These are phyloP conservation scores for Atkinsonella hypoxylon DNA, from an alignment of 2,329 filamentous ascomycete species.

Conservation along the genomic window DNA sequence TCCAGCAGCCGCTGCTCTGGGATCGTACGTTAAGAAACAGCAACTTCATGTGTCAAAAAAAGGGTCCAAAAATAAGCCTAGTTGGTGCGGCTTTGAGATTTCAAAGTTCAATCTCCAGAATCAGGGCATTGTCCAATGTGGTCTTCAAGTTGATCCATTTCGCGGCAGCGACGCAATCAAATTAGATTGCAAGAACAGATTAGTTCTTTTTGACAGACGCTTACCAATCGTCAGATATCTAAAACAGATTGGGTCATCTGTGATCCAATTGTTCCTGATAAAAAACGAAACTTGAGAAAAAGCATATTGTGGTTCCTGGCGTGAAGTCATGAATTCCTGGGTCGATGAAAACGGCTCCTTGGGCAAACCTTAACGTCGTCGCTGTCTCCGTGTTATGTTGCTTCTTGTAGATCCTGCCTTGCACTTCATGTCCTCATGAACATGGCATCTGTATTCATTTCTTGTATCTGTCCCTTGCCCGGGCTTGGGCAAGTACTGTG, in stretches of 20 bases:
- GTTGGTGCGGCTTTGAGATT: neutral
- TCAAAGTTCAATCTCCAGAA: neutral
- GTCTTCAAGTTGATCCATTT: neutral
- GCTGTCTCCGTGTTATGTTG: neutral
- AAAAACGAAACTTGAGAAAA: conserved; percentile 1
- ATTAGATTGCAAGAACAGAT: conserved; percentile 12
- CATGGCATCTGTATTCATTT: neutral
- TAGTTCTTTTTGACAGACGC: conserved; percentile 5
- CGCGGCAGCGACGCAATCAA: conserved; percentile 14
- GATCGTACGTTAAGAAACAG: too few relatives aligned
- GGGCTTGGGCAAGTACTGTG: conserved; percentile 10
- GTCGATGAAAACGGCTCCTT: neutral
- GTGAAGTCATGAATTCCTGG: neutral
- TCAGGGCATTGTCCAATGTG: neutral
- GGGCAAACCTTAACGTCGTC: too few relatives aligned
- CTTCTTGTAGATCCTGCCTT: conserved; percentile 1
- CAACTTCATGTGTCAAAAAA: too few relatives aligned
- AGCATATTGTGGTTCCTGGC: neutral
- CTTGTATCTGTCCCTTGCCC: conserved; percentile 5
- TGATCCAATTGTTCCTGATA: neutral
- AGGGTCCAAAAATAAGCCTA: neutral
- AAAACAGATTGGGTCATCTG: neutral
- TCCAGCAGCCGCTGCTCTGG: too few relatives aligned
- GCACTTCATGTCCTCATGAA: conserved; percentile 2
- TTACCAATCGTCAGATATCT: conserved; percentile 7